These are phyloP conservation scores for Annulohypoxylon stygium DNA, from an alignment of 495 filamentous ascomycete species.

Conservation along the genomic window DNA sequence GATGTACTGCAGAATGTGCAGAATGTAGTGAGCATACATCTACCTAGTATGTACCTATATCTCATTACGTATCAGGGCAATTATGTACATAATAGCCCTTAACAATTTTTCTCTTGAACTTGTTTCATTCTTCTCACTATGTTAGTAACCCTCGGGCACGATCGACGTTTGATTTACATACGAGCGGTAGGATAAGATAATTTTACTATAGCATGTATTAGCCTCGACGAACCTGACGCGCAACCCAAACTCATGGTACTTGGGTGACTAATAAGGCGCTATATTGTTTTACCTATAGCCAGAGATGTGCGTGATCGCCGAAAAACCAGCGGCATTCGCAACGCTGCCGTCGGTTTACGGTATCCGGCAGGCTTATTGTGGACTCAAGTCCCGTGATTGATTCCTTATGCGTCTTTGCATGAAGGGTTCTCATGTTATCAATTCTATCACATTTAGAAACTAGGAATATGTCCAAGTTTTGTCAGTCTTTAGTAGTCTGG, in stretches of 20 bases:
- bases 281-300: constrained; percentile 12
- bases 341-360: constrained; percentile 19
- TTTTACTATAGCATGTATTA: neutral
- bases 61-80: constrained; percentile 24
- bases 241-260: constrained; percentile 16
- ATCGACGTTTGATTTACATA: constrained; percentile 34
- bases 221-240: constrained; percentile 1
- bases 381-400: constrained; percentile 41
- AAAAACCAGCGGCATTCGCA: constrained; percentile 4
- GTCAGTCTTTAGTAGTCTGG: constrained; percentile 25
- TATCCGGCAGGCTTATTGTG: constrained; percentile 16
- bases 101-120: constrained; percentile 5
- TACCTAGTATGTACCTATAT: constrained; percentile 24
- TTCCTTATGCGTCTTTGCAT: constrained; percentile 42
- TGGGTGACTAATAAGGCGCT: constrained; percentile 10
- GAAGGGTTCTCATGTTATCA: constrained; percentile 16
- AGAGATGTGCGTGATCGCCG: constrained; percentile 26
- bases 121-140: constrained; percentile 32
- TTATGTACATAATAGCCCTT: neutral
- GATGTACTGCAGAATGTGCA: constrained; percentile 19
- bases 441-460: neutral
- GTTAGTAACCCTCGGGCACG: constrained; percentile 10
- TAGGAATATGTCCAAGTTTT: neutral
- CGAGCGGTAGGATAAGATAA: constrained; percentile 9
- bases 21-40: constrained; percentile 3